Evolutionary conservation across 768 basidiomycete species (phyloP), one percentile per base, ranked within the genome.

Genomic region (Pulveroboletus sp.): DNA sequence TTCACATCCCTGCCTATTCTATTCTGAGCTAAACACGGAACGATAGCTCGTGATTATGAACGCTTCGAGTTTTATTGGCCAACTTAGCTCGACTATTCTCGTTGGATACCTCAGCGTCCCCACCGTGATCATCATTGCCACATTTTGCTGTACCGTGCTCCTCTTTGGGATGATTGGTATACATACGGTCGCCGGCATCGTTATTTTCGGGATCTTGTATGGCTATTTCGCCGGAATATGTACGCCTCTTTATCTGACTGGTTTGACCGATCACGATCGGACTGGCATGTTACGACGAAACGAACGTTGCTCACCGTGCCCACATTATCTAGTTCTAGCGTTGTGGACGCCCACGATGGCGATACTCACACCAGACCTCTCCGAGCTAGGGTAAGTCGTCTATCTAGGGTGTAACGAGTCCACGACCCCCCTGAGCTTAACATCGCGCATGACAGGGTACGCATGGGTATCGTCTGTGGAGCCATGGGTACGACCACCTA

Each of bases 1-100:
- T 26, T 27, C 44, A 31, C 32, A 2, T 24, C 36, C 4, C 9
- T 2, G 3, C 17, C 5, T 6, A 36, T 44, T 26, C 21, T 2
- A 28, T 39, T 18, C 40, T n/a, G 14, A 54, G n/a, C 38, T 2
- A 9, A 38, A 15, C 10, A 12, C 15, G 28, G 11, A 21, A 45
- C 36, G 14, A 28, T 50, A 82, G 75, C 69, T 85, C 26, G 71
- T 79, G 9, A 78, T 85, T 30, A 65, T 83, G 44, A 85, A 85
- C 55, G 74, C 71, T 2, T 69, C 75, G 1, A 79, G 77, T 47
- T 67, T 81, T 21, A 15, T 79, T 36, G 84, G 84, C 11, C 76
- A 85, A 35, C 69, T 76, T 1, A 54, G 81, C 12, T 77, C 81
- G 0, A 72, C 71, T 12, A 52, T 76, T 14, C 58, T 81, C 18